Evolutionary conservation across 345 rosid species (phyloP).

Genomic region (Aquilaria yunnanensis): DNA sequence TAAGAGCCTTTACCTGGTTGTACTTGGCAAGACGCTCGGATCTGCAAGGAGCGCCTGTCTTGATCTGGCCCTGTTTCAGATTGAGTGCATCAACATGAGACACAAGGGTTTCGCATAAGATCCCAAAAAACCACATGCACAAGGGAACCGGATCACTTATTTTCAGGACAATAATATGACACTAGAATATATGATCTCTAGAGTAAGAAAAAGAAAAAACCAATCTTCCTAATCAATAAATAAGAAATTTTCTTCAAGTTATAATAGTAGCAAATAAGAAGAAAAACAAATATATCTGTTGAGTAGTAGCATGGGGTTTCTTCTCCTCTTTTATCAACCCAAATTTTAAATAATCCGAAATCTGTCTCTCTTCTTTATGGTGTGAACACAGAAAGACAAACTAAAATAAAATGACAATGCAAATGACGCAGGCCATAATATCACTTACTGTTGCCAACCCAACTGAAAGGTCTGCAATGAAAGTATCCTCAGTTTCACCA

Average conservation of each 20-base stretch:
- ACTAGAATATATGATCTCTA: too few species aligned
- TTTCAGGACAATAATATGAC: too few species aligned
- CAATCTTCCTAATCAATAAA: too few species aligned
- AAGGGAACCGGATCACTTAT: too few species aligned
- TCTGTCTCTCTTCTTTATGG: neutral
- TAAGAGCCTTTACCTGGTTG: constrained; percentile 42
- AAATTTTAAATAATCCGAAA: neutral
- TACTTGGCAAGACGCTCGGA: constrained; percentile 73
- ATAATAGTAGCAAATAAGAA: too few species aligned
- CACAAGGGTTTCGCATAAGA: neutral
- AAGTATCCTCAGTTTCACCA: constrained; percentile 60
- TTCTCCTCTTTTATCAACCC: too few species aligned
- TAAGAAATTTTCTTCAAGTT: too few species aligned
- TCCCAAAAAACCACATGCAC: neutral
- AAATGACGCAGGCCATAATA: neutral
- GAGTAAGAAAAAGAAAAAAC: too few species aligned
- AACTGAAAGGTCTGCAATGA: constrained; percentile 51
- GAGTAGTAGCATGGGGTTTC: too few species aligned
- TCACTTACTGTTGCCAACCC: constrained; percentile 48
- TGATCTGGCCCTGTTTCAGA: constrained; percentile 50
- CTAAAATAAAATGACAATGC: neutral
- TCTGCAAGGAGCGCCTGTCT: constrained; percentile 70
- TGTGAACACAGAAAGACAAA: too few species aligned
- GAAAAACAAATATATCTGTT: too few species aligned
- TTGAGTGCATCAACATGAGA: neutral